Base-by-base conservation (phyloP, 495 filamentous ascomycete species). In the Bryoglossum gracile region DNA sequence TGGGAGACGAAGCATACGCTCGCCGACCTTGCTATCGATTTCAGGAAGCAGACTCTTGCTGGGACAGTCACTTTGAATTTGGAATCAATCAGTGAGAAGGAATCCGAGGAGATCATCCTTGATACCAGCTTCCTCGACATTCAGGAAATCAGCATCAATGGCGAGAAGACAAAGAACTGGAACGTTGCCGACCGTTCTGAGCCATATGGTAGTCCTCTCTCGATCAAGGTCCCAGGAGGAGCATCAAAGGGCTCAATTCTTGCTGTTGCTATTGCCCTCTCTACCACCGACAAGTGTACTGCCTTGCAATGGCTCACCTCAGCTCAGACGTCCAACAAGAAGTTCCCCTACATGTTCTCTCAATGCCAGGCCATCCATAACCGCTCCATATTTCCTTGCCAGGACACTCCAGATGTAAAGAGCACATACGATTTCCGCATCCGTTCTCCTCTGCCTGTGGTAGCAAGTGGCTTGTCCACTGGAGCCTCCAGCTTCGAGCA, bases 301-400 rank as follows among this genome's bases (percentile, higher is more conserved):
- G 91, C 90, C 0, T 72, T 96, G 40, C 90, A 95, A 67, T 97
- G 91, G 91, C 70, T 97, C 65, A 87, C 82, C 0, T 84, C 87
- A 6, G 81, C 83, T 18, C 91, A 98, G 70, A 95, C 91, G 3
- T 85, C 83, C 37, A 95, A 92, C 72, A 87, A 86, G 65, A 89
- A 90, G 58, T 82, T 88, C 56, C 91, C 91, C 6, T 96, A 95
- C 62, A 92, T 96, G 82, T 96, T 95, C 73, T 91, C 87, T 30
- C 91, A 97, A 77, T 95, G 89, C 65, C 91, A 98, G 70, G 89
- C 90, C 32, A 98, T 98, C 55, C 87, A 96, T 57, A 87, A 85
- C 21, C 78, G 91, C 41, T 94, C 88, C 18, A 74, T 96, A 45
- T 95, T 95, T 65, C 92, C 92, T 10, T 96, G 89, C 65, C 91